Base-by-base conservation (phyloP, 2,329 filamentous ascomycete species). In the Fusarium sp. region DNA sequence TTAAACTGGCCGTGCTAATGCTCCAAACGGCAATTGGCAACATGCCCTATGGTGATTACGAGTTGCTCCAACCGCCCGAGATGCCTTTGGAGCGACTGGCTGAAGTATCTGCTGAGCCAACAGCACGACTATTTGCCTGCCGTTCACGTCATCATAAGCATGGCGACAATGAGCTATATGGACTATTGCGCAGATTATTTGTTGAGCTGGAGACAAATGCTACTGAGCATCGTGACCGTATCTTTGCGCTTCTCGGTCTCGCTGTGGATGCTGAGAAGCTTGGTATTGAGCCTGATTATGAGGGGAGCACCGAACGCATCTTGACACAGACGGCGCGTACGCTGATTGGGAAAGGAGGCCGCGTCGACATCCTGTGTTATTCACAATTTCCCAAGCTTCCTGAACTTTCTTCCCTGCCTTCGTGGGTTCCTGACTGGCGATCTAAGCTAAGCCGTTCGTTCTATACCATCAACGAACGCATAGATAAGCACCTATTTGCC, bases 391-490 rank as follows among this genome's bases (percentile, higher is more conserved):
- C 44, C 0, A 63, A 50, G 6, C 14, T 32, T 0, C 23, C 9
- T 0, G 30, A n/a, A 1, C 23, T 63, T 18, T 9, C 17, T 2
- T 3, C 2, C 1, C 5, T 63, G 4, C 55, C 55, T 0, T 50
- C 60, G 0, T 63, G 60, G 60, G 60, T 60, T 7, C 60, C 60
- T 3, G 60, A 63, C 14, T 63, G 60, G 60, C 37, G 55, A 8
- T 60, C 60, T 0, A 50, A 60, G 1, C 6, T 63, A 0, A 7
- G 32, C 0, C n/a, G 15, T 1, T 60, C 60, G 1, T 63, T 44
- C 32, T 63, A 63, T 0, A 50, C n/a, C 1, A 35, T 63, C 4
- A 60, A 38, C 2, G 55, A 63, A 17, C 44, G 44, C 0, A 14
- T n/a, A 0, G 26, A 44, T 0, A 0, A 5, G 5, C 55, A 50